phyloP scores from a whole-genome alignment of 148 eudicot species.

The Vaccinium corymbosum region DNA sequence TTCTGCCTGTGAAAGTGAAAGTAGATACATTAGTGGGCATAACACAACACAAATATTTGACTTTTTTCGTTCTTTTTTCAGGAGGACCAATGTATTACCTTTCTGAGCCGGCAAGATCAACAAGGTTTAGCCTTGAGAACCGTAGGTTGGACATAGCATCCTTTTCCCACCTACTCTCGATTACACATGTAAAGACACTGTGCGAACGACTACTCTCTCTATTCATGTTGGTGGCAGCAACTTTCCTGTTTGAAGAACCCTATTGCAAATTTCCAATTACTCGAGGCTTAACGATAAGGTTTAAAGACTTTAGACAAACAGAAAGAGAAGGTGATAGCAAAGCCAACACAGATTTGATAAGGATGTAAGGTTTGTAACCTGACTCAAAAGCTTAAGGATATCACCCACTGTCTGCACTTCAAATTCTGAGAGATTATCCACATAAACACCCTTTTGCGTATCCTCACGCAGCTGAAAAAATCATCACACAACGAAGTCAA shows the following conservation, averaged over 20 bases:
- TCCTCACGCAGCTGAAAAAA: conserved; percentile 79
- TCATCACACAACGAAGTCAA: conserved; percentile 7
- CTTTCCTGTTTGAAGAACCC: conserved; percentile 95
- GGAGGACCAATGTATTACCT: conserved; percentile 40
- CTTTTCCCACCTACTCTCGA: conserved; percentile 95
- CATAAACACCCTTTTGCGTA: conserved; percentile 84
- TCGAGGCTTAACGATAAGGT: conserved; percentile 14
- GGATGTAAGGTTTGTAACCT: conserved; percentile 40
- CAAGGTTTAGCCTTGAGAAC: conserved; percentile 93
- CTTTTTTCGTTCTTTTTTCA: not conserved
- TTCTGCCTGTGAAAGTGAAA: conserved; percentile 63
- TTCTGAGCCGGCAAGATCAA: conserved; percentile 98
- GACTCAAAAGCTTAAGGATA: conserved; percentile 73
- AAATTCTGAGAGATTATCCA: conserved; percentile 92
- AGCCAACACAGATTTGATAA: not conserved
- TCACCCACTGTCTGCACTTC: conserved; percentile 88
- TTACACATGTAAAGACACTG: conserved; percentile 87
- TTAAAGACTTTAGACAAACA: not conserved
- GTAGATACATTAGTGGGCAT: not conserved
- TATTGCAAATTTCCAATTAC: conserved; percentile 26
- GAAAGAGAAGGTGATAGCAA: not conserved
- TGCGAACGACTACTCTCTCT: conserved; percentile 99
- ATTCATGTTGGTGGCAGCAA: conserved; percentile 96
- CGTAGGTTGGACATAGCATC: conserved; percentile 76
- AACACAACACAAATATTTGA: not conserved